Evolutionary conservation across 257 asterid species (phyloP).

Genomic region (Salvia splendens): DNA sequence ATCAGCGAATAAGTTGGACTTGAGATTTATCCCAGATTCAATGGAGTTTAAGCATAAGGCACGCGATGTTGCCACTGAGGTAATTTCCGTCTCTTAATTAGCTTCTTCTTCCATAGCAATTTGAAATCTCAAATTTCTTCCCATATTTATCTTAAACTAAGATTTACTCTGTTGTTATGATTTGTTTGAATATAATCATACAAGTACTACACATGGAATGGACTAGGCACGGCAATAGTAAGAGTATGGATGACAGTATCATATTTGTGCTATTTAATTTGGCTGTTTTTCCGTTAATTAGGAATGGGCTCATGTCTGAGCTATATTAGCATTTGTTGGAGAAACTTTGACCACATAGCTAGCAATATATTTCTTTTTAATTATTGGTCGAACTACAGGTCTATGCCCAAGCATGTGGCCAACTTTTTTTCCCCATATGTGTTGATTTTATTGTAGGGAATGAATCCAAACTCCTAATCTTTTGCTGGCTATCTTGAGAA

Average conservation of each 20-base stretch:
- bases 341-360: not conserved
- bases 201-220: slow-evolving; percentile 3
- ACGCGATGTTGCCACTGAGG: slow-evolving; percentile 90
- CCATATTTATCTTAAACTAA: not conserved
- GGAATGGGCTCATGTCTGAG: not conserved
- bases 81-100: slow-evolving; percentile 34
- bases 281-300: not conserved
- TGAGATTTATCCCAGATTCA: slow-evolving; percentile 92
- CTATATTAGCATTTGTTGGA: not conserved
- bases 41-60: slow-evolving; percentile 82
- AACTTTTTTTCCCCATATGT: not conserved
- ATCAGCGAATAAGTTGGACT: slow-evolving; percentile 82
- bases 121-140: slow-evolving; percentile 2
- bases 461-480: not conserved
- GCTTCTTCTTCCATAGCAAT: slow-evolving; percentile 4
- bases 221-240: not conserved
- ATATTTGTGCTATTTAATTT: slow-evolving; percentile 8
- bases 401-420: not conserved
- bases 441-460: not conserved
- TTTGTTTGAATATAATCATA: slow-evolving; percentile 3
- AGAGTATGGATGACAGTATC: slow-evolving; percentile 15
- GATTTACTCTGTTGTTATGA: not conserved
- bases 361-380: not conserved
- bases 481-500: not conserved
- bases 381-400: not conserved